Evolutionary conservation across 1,284 basidiomycete species (phyloP).

Genomic region (Xerocomus amazonicus): DNA sequence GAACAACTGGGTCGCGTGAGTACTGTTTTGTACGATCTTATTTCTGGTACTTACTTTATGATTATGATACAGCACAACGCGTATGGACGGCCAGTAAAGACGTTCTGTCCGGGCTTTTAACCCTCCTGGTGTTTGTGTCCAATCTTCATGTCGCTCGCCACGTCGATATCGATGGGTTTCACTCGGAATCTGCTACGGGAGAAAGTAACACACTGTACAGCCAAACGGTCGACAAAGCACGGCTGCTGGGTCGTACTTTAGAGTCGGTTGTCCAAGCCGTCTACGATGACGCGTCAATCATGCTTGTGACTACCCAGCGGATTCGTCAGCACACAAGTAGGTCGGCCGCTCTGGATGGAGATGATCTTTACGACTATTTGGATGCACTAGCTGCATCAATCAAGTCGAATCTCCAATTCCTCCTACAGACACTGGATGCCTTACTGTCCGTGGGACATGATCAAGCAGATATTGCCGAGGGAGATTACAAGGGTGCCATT

Average conservation of each 20-base stretch:
- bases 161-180: slow-evolving; percentile 73
- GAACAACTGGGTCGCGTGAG: slow-evolving; percentile 42
- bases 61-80: slow-evolving; percentile 19
- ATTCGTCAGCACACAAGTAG: slow-evolving; percentile 40
- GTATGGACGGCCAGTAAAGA: slow-evolving; percentile 41
- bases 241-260: slow-evolving; percentile 61
- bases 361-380: slow-evolving; percentile 43
- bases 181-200: slow-evolving; percentile 41
- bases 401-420: slow-evolving; percentile 49
- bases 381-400: slow-evolving; percentile 48
- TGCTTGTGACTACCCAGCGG: slow-evolving; percentile 56
- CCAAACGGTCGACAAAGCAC: slow-evolving; percentile 62
- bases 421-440: slow-evolving; percentile 58
- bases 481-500: slow-evolving; percentile 68
- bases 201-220: slow-evolving; percentile 49
- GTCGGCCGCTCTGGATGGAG: slow-evolving; percentile 34
- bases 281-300: slow-evolving; percentile 61
- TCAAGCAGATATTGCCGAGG: slow-evolving; percentile 62
- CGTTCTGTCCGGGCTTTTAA: slow-evolving; percentile 50
- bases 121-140: slow-evolving; percentile 54
- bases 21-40: slow-evolving; percentile 1
- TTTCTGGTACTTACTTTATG: slow-evolving; percentile 10
- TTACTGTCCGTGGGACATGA: slow-evolving; percentile 63
- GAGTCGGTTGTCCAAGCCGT: slow-evolving; percentile 66
- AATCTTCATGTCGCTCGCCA: slow-evolving; percentile 74